phyloP scores from a whole-genome alignment of 2,329 filamentous ascomycete species.

The Penicillium sp. region DNA sequence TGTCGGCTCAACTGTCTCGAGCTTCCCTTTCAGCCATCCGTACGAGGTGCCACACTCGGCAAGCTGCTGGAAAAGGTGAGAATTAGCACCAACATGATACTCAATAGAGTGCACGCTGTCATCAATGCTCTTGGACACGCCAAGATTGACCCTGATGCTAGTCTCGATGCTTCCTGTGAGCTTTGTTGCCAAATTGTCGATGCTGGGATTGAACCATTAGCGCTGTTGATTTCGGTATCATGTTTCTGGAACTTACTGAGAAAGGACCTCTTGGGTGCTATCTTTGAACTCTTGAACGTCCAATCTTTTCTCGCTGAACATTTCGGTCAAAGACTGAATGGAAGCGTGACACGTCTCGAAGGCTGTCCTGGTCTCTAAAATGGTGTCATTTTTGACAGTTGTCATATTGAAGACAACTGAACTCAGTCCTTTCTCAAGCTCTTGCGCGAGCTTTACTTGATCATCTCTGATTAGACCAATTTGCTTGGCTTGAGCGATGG shows the following conservation, averaged over 20 bases:
- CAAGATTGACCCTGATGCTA: conserved; percentile 17
- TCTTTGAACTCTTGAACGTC: conserved; percentile 22
- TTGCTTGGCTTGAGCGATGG: conserved; percentile 24
- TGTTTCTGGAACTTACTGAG: conserved; percentile 26
- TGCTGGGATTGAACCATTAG: conserved; percentile 16
- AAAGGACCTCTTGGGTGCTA: conserved; percentile 16
- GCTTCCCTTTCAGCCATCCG: conserved; percentile 18
- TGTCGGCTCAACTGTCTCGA: conserved; percentile 22
- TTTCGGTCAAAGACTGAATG: conserved; percentile 18
- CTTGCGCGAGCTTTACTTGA: conserved; percentile 27
- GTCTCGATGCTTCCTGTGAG: conserved; percentile 19
- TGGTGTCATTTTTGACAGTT: conserved; percentile 14
- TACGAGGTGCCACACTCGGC: conserved; percentile 19
- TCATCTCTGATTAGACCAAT: conserved; percentile 23
- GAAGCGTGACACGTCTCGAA: conserved; percentile 19
- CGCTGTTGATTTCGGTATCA: neutral
- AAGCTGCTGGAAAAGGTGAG: conserved; percentile 26
- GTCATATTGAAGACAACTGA: conserved; percentile 13
- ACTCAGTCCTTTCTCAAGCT: conserved; percentile 21
- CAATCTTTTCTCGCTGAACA: conserved; percentile 12
- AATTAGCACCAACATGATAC: conserved; percentile 17
- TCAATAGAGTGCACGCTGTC: conserved; percentile 26
- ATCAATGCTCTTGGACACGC: conserved; percentile 16
- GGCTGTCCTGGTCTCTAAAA: conserved; percentile 14
- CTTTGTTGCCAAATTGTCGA: conserved; percentile 20